These are phyloP conservation scores for Vitellaria paradoxa DNA, from an alignment of 179 eudicot species.

Conservation along the genomic window DNA sequence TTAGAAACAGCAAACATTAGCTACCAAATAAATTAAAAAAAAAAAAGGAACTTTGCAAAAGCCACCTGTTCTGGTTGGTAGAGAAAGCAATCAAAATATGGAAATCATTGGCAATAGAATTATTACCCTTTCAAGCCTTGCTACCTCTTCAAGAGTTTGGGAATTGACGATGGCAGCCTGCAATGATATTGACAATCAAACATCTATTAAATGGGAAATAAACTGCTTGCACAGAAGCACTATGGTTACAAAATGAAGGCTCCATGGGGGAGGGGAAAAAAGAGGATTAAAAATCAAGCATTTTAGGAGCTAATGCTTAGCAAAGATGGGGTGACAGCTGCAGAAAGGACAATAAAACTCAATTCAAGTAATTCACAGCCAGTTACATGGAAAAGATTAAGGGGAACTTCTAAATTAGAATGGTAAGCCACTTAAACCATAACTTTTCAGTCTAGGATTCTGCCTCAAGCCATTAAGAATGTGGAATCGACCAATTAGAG, in stretches of 20 bases:
- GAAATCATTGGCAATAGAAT: neutral
- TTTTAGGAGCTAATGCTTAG: neutral
- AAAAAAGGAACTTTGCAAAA: neutral
- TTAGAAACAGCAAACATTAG: neutral
- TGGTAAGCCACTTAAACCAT: neutral
- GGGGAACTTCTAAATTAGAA: neutral
- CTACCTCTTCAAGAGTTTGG: constrained; percentile 99
- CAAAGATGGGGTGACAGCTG: neutral
- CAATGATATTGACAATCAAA: constrained; percentile 25
- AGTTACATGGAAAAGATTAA: neutral
- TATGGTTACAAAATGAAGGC: neutral
- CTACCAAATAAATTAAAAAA: neutral
- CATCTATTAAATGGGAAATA: neutral
- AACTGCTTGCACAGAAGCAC: neutral
- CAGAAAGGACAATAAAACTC: constrained; percentile 3
- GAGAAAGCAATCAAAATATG: neutral
- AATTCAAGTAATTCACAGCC: neutral
- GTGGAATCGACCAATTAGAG: neutral
- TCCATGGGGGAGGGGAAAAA: neutral
- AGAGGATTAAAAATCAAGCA: neutral
- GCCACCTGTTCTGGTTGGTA: neutral
- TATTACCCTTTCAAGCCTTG: constrained; percentile 92
- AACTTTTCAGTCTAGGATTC: neutral
- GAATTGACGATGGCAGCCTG: constrained; percentile 99
- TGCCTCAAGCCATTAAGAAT: neutral